Evolutionary conservation across 345 rosid genomes (phyloP).

Genomic region (Ricinus communis): DNA sequence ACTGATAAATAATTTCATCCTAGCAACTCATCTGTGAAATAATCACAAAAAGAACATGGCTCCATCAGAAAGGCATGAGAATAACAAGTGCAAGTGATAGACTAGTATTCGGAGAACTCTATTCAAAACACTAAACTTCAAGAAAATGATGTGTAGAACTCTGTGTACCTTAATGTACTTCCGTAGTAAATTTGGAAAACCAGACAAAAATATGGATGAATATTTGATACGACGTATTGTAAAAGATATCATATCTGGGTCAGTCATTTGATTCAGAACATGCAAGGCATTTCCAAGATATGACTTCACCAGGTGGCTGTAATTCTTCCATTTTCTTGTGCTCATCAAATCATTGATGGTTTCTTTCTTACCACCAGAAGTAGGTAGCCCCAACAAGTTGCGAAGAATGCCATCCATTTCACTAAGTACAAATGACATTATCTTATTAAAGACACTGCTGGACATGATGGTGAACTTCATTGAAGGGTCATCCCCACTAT

Average conservation of each 20-base stretch:
- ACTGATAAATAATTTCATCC: background rate
- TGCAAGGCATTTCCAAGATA: conserved; percentile 91
- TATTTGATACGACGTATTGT: conserved; percentile 73
- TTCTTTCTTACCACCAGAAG: conserved; percentile 84
- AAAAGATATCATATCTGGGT: conserved; percentile 78
- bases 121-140: background rate
- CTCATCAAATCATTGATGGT: conserved; percentile 47
- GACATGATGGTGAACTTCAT: conserved; percentile 66
- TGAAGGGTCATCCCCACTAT: conserved; percentile 60
- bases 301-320: conserved; percentile 82
- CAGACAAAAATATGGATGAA: conserved; percentile 69
- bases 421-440: conserved; percentile 69
- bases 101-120: background rate
- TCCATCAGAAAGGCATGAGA: background rate
- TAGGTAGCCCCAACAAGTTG: conserved; percentile 64
- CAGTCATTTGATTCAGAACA: conserved; percentile 95
- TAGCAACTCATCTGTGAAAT: background rate
- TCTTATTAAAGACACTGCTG: conserved; percentile 77
- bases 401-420: conserved; percentile 91
- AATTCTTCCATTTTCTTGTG: conserved; percentile 82
- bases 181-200: conserved; percentile 80
- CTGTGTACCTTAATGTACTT: conserved; percentile 74
- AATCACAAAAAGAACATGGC: background rate
- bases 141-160: background rate
- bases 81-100: background rate